Evolutionary conservation across 495 filamentous ascomycete species (phyloP), one percentile per base, ranked within the genome.

Genomic region (Oidiodendron maius): DNA sequence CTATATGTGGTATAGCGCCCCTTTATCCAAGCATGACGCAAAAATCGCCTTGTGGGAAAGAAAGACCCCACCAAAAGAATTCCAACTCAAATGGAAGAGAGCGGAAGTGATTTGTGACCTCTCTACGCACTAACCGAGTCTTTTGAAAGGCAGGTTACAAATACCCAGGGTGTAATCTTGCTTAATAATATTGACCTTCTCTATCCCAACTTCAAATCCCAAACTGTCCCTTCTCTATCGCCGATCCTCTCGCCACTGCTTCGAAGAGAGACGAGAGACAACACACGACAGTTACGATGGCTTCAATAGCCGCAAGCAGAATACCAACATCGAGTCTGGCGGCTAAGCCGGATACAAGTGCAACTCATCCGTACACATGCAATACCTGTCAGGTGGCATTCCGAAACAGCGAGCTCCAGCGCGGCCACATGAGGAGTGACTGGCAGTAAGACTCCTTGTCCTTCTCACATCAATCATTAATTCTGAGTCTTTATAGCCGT

Each of bases 311-410:
- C 37, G 64, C 64, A 12, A 72, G 52, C 56, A 60, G 70, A 44
- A 50, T 61, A 16, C 60, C 66, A 15, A 55, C 61, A 24, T 46
- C 56, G 38, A 40, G 61, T 4, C 56, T 53, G 18, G 59, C 61
- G 42, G 50, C 52, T 11, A 39, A 35, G 35, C 21, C 55, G 38
- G 70, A 75, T 30, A 50, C 63, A 18, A 45, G 64, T 24, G 61
- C 76, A 6, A 78, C 84, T 18, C 86, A 96, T 64, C 91, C 91
- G 1, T 97, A 89, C 65, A 96, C 93, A 37, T 98, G 93, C 77
- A 98, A 98, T 70, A 88, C 91, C 24, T 98, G 93, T 58, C 89
- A 95, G 56, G 90, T 98, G 49, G 93, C 93, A 24, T 97, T 96
- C 69, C 83, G 91, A 57, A 86, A 84, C 62, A 85, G 84, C 62